Evolutionary conservation across 352 stramenopile species (phyloP), one percentile per base, ranked within the genome.

Genomic region (Phytopythium delawarense): DNA sequence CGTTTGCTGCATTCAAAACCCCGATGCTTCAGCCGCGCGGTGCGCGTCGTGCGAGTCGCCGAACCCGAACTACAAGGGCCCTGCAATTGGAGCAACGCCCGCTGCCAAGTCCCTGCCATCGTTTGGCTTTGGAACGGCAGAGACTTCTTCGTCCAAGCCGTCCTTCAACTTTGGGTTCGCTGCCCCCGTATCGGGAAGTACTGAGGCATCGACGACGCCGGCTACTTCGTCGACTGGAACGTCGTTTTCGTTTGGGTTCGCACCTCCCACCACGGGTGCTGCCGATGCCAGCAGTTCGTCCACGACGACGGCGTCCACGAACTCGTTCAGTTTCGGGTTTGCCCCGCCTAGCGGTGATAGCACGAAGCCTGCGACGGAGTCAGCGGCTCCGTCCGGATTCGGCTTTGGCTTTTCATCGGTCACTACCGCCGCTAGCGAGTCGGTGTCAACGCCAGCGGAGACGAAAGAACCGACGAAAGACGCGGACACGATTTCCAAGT

Each of bases 11-110:
- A 59, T 79, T 32, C 49, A 60, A 23, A 79, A 79, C 40, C 9
- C 46, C 16, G 56, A 66, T 23, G 16, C 55, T 4, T 35, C 67
- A 28, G 58, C 67, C 7, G 7, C 58, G 4, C 64, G 67, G 20
- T 79, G 71, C 57, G 57, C 63, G n/a, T 75, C 71, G 16, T 79
- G 71, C 32, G 67, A 67, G 39, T 57, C 61, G 16, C 53, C 65
- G 1, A 79, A 79, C 42, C 71, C 71, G 28, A 73, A 75, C 45
- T 61, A 40, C 28, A 64, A 62, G 51, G 39, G 37, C 7, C 25
- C 52, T 32, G 52, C 52, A 6, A 37, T 35, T 13, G 50, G 16
- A 57, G 16, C 50, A 2, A 20, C 32, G 28, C 7, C 20, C 20
- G 0, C 32, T n/a, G 34, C 32, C 1, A 57, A 57, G 30, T 2